Evolutionary conservation across 495 filamentous ascomycete genomes (phyloP).

Genomic region (Penicillium canescens): DNA sequence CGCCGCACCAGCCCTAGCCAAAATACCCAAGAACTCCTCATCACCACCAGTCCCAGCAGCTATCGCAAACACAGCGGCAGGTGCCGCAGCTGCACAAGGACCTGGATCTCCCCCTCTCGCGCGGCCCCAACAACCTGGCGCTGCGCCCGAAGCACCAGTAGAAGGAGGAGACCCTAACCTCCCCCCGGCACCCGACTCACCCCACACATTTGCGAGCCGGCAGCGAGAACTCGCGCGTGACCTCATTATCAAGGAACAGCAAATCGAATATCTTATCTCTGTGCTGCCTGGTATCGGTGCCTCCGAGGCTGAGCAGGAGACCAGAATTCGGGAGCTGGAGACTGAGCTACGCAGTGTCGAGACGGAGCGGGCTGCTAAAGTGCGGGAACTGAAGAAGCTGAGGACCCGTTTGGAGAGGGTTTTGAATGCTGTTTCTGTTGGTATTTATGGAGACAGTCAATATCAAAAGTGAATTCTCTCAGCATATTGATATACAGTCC

Average conservation of each 20-base stretch:
- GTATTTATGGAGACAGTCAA: slow-evolving; percentile 35
- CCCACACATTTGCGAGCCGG: slow-evolving; percentile 65
- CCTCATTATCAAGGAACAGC: slow-evolving; percentile 86
- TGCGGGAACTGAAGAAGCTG: slow-evolving; percentile 68
- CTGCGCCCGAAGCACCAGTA: slow-evolving; percentile 11
- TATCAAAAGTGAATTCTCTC: neutral
- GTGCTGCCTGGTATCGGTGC: slow-evolving; percentile 83
- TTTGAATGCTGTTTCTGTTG: slow-evolving; percentile 39
- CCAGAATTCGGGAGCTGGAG: slow-evolving; percentile 73
- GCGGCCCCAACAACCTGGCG: slow-evolving; percentile 22
- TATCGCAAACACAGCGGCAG: slow-evolving; percentile 26
- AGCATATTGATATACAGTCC: neutral
- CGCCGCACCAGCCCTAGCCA: slow-evolving; percentile 45
- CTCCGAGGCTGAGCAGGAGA: slow-evolving; percentile 79
- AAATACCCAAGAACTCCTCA: slow-evolving; percentile 42
- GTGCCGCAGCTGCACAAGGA: slow-evolving; percentile 14
- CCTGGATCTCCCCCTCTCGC: slow-evolving; percentile 32
- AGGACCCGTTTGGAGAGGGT: slow-evolving; percentile 67
- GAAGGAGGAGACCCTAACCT: slow-evolving; percentile 29
- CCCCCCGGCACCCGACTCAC: slow-evolving; percentile 54
- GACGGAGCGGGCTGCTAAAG: slow-evolving; percentile 66
- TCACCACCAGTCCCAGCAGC: slow-evolving; percentile 43
- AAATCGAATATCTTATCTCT: slow-evolving; percentile 86
- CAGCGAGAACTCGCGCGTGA: slow-evolving; percentile 83
- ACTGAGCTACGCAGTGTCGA: slow-evolving; percentile 73